Conservation (phyloP, 202 grass and related monocot species). For the Brachypodium distachyon region DNA sequence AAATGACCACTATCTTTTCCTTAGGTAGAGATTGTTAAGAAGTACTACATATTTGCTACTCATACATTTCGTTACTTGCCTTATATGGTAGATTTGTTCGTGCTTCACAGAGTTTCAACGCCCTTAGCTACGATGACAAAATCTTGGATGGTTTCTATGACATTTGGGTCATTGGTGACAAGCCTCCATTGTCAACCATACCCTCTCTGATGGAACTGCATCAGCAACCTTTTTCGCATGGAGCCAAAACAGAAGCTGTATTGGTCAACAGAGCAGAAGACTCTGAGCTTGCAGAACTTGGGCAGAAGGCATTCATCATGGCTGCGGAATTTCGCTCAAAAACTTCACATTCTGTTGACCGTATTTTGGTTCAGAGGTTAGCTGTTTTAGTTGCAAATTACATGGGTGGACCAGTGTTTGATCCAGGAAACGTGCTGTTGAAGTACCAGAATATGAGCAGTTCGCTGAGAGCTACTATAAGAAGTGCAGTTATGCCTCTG, state of each 20-base stretch:
- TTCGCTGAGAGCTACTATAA: constrained; percentile 36
- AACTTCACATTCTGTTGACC: constrained; percentile 44
- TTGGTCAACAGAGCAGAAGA: constrained; percentile 81
- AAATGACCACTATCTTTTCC: constrained; percentile 9
- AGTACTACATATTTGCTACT: constrained; percentile 23
- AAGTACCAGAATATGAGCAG: constrained; percentile 46
- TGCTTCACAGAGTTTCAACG: constrained; percentile 94
- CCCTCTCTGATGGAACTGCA: constrained; percentile 72
- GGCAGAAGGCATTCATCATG: constrained; percentile 63
- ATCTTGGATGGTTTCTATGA: constrained; percentile 99
- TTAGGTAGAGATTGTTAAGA: not conserved
- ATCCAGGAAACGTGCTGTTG: constrained; percentile 59
- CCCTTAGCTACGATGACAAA: constrained; percentile 95
- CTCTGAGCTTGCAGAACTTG: constrained; percentile 55
- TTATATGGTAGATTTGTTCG: constrained; percentile 68
- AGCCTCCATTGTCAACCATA: constrained; percentile 38
- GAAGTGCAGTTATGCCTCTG: constrained; percentile 63
- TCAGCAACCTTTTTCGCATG: constrained; percentile 37
- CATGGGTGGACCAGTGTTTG: constrained; percentile 70
- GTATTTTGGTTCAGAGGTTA: constrained; percentile 56
- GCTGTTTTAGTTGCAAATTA: constrained; percentile 63
- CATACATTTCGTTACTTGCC: constrained; percentile 40
- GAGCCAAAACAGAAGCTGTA: constrained; percentile 62
- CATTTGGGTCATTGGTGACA: constrained; percentile 43
- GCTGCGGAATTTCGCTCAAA: constrained; percentile 35